Conservation (phyloP, 345 rosid genomes). For the Moricandia moricandioides region DNA sequence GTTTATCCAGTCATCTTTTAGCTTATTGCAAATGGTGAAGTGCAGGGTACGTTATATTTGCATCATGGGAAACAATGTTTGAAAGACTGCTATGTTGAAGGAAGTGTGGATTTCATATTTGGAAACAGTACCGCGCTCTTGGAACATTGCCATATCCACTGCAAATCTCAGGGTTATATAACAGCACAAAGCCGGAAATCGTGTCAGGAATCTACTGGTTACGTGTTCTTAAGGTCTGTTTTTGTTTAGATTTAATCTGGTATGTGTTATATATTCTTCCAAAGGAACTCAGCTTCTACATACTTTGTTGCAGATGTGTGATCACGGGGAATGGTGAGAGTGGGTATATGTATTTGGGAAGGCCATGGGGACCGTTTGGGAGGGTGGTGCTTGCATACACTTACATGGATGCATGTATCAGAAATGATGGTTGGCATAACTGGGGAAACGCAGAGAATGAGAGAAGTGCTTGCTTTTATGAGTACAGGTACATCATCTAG, state of each 20-base stretch:
- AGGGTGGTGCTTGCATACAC: conserved; percentile 88
- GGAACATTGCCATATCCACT: conserved; percentile 95
- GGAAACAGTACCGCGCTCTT: conserved; percentile 91
- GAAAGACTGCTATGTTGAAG: conserved; percentile 88
- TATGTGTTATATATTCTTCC: background rate
- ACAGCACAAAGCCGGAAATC: conserved; percentile 96
- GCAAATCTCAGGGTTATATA: conserved; percentile 81
- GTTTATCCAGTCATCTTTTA: no score
- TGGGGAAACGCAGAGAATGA: conserved; percentile 94
- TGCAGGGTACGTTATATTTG: conserved; percentile 89
- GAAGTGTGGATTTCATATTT: conserved; percentile 91
- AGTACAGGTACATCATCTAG: background rate
- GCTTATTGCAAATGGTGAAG: background rate
- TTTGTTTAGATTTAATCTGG: background rate
- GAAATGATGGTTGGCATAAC: conserved; percentile 77
- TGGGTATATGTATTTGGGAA: conserved; percentile 70
- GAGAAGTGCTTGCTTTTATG: conserved; percentile 6
- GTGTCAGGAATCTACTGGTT: conserved; percentile 89
- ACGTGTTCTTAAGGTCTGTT: conserved; percentile 76
- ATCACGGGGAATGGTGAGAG: conserved; percentile 80
- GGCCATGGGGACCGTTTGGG: conserved; percentile 99
- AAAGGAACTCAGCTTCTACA: background rate
- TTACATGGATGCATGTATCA: conserved; percentile 77
- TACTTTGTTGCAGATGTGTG: conserved; percentile 59
- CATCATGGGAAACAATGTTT: conserved; percentile 90